These are phyloP conservation scores for Trichoderma lentiforme DNA, from an alignment of 2,329 filamentous ascomycete genomes.

Conservation along the genomic window DNA sequence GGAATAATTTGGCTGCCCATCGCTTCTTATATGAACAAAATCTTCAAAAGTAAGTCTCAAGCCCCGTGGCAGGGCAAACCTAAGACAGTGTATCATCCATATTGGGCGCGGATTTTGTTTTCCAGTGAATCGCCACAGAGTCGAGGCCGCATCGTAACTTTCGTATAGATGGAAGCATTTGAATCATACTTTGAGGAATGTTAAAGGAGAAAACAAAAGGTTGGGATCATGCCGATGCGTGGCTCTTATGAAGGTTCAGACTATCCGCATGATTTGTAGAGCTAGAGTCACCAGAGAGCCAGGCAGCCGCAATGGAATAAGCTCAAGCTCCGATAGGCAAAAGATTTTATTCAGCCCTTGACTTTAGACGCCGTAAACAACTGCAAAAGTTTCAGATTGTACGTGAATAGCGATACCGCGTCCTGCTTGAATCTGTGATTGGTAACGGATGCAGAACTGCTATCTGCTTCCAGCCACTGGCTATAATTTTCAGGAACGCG, in stretches of 20 bases:
- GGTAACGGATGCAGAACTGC: background rate
- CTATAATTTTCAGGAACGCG: background rate
- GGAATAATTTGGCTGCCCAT: background rate
- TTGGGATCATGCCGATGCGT: background rate
- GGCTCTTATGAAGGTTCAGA: background rate
- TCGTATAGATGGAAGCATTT: background rate
- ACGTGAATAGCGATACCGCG: background rate
- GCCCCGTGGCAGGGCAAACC: background rate
- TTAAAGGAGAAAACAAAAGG: background rate
- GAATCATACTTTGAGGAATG: background rate
- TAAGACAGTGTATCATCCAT: slow-evolving; percentile 1
- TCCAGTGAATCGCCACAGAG: background rate
- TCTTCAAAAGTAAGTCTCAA: background rate
- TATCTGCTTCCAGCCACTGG: background rate
- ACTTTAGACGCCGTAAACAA: background rate
- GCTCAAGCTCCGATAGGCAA: background rate
- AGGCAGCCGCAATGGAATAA: background rate
- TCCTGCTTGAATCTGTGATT: background rate
- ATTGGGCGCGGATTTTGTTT: background rate
- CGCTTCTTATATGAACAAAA: slow-evolving; percentile 1
- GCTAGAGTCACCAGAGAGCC: background rate
- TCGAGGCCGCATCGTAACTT: background rate
- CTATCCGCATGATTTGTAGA: background rate
- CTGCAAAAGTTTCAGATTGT: background rate
- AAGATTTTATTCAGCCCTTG: background rate